phyloP scores from a whole-genome alignment of 352 stramenopile genomes.

The Achlya hypogyna region DNA sequence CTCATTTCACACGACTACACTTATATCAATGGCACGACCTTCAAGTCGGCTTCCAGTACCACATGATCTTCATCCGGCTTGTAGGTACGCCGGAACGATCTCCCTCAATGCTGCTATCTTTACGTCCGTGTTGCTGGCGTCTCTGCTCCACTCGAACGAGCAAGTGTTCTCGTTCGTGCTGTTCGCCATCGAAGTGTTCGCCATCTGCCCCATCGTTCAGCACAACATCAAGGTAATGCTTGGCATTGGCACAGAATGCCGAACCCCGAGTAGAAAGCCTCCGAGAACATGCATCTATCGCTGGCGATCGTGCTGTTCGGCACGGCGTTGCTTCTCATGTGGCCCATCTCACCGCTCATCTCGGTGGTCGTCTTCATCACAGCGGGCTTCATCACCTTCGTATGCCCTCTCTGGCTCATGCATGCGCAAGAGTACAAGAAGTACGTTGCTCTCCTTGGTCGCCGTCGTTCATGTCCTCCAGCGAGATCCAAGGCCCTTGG shows the following conservation, averaged over 20 bases:
- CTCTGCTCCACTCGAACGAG: slow-evolving; percentile 83
- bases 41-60: slow-evolving; percentile 31
- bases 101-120: slow-evolving; percentile 90
- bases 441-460: slow-evolving; percentile 33
- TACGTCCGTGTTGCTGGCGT: slow-evolving; percentile 85
- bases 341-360: slow-evolving; percentile 54
- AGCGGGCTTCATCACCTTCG: slow-evolving; percentile 73
- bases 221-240: slow-evolving; percentile 65
- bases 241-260: not conserved
- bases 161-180: slow-evolving; percentile 88
- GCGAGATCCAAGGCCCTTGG: slow-evolving; percentile 85
- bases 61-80: not conserved
- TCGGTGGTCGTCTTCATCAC: slow-evolving; percentile 54
- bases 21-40: slow-evolving; percentile 49
- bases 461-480: slow-evolving; percentile 18
- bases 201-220: slow-evolving; percentile 82
- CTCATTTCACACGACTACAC: slow-evolving; percentile 88
- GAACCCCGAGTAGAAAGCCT: slow-evolving; percentile 29
- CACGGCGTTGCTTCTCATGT: slow-evolving; percentile 62
- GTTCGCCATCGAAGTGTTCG: slow-evolving; percentile 86
- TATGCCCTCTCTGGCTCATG: slow-evolving; percentile 86
- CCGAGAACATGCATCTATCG: slow-evolving; percentile 53
- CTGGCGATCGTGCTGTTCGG: slow-evolving; percentile 63
- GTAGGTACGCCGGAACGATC: slow-evolving; percentile 79
- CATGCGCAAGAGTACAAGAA: slow-evolving; percentile 87